phyloP scores from a whole-genome alignment of 768 basidiomycete species.

The Trametes coccinea region DNA sequence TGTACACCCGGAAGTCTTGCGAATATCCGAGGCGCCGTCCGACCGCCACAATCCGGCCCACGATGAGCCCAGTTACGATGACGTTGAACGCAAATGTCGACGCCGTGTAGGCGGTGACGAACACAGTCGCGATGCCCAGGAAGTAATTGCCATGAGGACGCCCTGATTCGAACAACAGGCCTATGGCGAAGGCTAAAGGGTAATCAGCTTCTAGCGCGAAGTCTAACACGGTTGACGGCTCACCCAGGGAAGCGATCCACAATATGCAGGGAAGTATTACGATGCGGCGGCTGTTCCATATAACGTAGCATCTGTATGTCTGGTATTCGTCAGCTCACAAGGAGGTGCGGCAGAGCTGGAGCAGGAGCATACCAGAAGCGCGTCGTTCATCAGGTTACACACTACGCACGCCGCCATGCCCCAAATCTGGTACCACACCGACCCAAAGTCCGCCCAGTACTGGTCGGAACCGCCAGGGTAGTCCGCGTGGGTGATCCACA shows the following conservation, averaged over 20 bases:
- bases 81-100: conserved; percentile 41
- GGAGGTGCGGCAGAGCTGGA: too few species aligned
- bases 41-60: conserved; percentile 35
- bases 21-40: conserved; percentile 29
- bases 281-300: conserved; percentile 14
- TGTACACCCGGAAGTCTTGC: conserved; percentile 34
- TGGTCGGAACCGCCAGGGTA: conserved; percentile 28
- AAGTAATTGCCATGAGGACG: conserved; percentile 32
- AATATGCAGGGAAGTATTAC: conserved; percentile 4
- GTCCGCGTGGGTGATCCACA: conserved; percentile 31
- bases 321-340: background rate
- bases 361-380: conserved; percentile 34
- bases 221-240: background rate
- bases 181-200: conserved; percentile 7
- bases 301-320: conserved; percentile 17
- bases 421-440: conserved; percentile 30
- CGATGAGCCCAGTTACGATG: conserved; percentile 38
- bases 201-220: too few species aligned
- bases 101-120: conserved; percentile 39
- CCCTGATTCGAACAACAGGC: conserved; percentile 16
- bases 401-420: conserved; percentile 26
- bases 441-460: conserved; percentile 22
- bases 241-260: conserved; percentile 14
- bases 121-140: conserved; percentile 36
- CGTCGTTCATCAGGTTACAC: conserved; percentile 40